Evolutionary conservation across 306 rosid genomes (phyloP).

Genomic region (Oxytropis ochrocephala): DNA sequence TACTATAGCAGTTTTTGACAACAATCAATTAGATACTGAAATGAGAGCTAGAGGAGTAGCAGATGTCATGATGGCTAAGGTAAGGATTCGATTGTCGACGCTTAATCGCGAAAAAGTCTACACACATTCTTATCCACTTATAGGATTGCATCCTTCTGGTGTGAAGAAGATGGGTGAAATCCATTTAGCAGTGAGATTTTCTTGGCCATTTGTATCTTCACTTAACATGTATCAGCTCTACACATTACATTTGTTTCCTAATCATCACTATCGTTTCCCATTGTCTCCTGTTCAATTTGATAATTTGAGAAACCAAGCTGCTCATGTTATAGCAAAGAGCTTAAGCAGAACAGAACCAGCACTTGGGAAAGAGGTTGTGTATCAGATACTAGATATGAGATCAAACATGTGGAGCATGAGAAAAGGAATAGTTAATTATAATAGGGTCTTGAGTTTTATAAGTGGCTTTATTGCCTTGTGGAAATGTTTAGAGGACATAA

Average conservation of each 20-base stretch:
- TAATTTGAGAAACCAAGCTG: constrained; percentile 32
- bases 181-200: constrained; percentile 45
- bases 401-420: constrained; percentile 45
- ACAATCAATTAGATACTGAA: constrained; percentile 25
- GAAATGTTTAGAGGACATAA: constrained; percentile 31
- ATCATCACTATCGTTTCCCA: constrained; percentile 31
- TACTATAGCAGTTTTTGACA: constrained; percentile 41
- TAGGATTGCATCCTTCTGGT: constrained; percentile 32
- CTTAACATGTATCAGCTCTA: constrained; percentile 6
- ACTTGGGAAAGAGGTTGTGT: constrained; percentile 31
- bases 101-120: constrained; percentile 23
- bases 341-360: constrained; percentile 36
- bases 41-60: constrained; percentile 10
- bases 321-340: constrained; percentile 10
- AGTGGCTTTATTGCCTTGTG: constrained; percentile 5
- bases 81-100: constrained; percentile 40
- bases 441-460: constrained; percentile 18
- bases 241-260: constrained; percentile 28
- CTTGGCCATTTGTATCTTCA: constrained; percentile 22
- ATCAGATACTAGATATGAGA: constrained; percentile 25
- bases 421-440: constrained; percentile 29
- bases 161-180: constrained; percentile 48
- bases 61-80: constrained; percentile 37
- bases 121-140: constrained; percentile 41
- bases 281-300: constrained; percentile 27